Evolutionary conservation across 192 early-diverging fungal genomes (phyloP), one percentile per base, ranked within the genome.

Genomic region (Coemansia sp.): DNA sequence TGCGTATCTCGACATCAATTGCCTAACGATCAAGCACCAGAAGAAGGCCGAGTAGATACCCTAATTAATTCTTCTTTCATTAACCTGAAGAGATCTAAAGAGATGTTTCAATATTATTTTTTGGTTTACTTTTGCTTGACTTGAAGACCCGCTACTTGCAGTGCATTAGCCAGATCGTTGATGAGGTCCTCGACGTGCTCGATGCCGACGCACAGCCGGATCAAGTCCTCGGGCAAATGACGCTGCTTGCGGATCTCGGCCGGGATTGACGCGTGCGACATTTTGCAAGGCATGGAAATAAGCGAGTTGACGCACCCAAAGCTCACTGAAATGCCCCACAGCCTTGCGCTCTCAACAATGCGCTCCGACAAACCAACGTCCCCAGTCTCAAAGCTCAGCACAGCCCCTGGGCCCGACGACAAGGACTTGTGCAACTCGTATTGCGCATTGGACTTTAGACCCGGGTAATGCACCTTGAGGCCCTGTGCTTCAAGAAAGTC

Each of bases 241-340:
- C 96, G 88, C 68, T 90, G 94, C 73, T 90, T 89, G 51, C 97
- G 87, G 7, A 98, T 87, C 65, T 91, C 86, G 8, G 91, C 94
- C 15, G 97, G 97, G 47, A 99, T 99, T 57, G 93, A 94, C 29
- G 97, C 92, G 68, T 99, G 97, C 6, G 94, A 96, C 97, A 99
- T 99, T 67, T 90, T 87, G 76, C 95, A 99, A 20, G 95, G 95
- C 95, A 99, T 97, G 68, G 93, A 94, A 69, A 99, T 98, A 60
- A 99, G 85, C 64, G 94, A 96, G 76, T 99, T 98, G 56, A 99
- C 92, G 81, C 95, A 97, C 9, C 97, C 97, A 92, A 99, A 99
- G 69, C 92, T 94, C 59, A 99, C 97, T 67, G 91, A 94, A 58
- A 98, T 99, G 31, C 89, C 88, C 91, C 92, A 99, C 53, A 97